phyloP scores from a whole-genome alignment of 2,329 filamentous ascomycete genomes.

The Penicillium sp. region DNA sequence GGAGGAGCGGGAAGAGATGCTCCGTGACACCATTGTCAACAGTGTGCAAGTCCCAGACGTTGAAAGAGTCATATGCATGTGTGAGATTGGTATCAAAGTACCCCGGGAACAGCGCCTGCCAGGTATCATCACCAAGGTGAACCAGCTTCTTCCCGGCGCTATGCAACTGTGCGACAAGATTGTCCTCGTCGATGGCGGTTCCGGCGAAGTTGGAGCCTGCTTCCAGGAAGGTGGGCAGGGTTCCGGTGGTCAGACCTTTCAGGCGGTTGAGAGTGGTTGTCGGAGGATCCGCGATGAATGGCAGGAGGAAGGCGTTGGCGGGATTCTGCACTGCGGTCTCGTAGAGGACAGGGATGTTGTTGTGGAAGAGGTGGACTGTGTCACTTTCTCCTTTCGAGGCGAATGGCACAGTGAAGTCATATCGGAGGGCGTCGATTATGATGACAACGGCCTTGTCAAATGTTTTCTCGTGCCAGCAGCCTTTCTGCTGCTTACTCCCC shows the following conservation, averaged over 20 bases:
- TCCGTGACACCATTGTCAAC: constrained; percentile 93
- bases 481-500: constrained; percentile 49
- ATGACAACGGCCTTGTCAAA: constrained; percentile 91
- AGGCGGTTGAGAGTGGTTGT: constrained; percentile 89
- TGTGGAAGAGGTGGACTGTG: constrained; percentile 68
- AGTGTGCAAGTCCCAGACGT: constrained; percentile 96
- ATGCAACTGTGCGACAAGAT: constrained; percentile 63
- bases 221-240: constrained; percentile 90
- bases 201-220: constrained; percentile 93
- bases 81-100: constrained; percentile 88
- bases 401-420: constrained; percentile 91
- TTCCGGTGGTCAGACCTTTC: constrained; percentile 93
- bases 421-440: constrained; percentile 88
- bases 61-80: constrained; percentile 90
- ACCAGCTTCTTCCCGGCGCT: constrained; percentile 73
- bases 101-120: constrained; percentile 88
- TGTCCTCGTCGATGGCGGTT: constrained; percentile 92
- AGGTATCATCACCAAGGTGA: constrained; percentile 96
- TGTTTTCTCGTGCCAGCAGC: constrained; percentile 94
- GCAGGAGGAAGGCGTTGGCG: constrained; percentile 80
- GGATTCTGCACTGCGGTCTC: constrained; percentile 74
- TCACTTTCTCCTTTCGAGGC: constrained; percentile 47
- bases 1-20: constrained; percentile 75
- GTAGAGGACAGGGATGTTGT: constrained; percentile 82
- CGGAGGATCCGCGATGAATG: constrained; percentile 95